Base-by-base conservation (phyloP, 768 basidiomycete genomes). In the Lyophyllum semitale region DNA sequence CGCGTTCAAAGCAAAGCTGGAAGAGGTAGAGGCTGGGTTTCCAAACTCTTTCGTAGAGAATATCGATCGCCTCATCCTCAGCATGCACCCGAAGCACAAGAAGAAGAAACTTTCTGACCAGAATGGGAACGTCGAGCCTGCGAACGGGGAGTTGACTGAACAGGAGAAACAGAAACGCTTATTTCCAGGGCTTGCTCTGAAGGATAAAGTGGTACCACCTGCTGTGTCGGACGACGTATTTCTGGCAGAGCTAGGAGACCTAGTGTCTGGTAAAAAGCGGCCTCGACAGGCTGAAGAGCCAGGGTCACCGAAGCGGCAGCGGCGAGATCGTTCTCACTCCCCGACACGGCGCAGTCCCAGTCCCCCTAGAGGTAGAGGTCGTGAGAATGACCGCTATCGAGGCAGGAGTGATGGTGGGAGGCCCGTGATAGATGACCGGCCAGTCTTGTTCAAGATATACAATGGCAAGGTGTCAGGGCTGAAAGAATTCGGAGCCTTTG, bases 401-500 rank as follows among this genome's bases (percentile, higher is more conserved):
- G 58, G 63, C 40, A 66, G 70, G 40, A 67, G 69, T 62, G 76
- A 70, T 58, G 75, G 71, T 56, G 75, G 71, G 48, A 73, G 68
- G 59, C 48, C 59, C 29, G 54, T 64, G 41, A 48, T 89, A 33
- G 96, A 99, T 66, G 92, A 95, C 40, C 79, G 79, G 46, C 95
- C 97, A 0, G 75, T 98, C 2, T 69, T 97, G 41, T 98, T 87
- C 84, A 98, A 98, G 78, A 93, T 98, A 29, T 99, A 98, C 71
- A 79, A 81, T 49, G 97, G 96, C 8, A 87, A 84, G 59, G 87
- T 98, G 25, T 80, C 89, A 1, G 86, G 90, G 12, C 62, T 97
- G 63, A 93, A 92, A 72, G 97, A 99, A 57, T 99, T 98, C 68
- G 97, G 97, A 50, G 95, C 93, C 0, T 99, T 99, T 64, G 89